A percentile compares a stretch with the other conserved stretches of the same genome.
These are phyloP conservation scores for Pythium phragmiticola DNA, from an alignment of 352 stramenopile genomes.

Conservation along the genomic window DNA sequence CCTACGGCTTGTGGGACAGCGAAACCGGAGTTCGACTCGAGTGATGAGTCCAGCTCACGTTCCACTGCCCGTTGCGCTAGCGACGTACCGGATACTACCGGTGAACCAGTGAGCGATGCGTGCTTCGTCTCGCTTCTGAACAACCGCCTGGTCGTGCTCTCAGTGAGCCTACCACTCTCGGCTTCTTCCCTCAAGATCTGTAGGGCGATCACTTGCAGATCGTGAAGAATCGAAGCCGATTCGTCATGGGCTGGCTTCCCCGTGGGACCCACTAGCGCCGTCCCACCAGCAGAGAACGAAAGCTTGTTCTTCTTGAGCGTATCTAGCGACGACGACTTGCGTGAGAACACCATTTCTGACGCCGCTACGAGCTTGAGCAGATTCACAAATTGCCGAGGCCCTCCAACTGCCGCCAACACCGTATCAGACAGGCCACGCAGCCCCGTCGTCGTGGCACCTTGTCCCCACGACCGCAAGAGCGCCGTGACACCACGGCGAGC, in stretches of 20 bases:
- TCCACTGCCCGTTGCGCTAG: neutral
- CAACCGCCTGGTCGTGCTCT: slow-evolving; percentile 22
- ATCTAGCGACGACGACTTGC: slow-evolving; percentile 15
- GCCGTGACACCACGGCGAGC: slow-evolving; percentile 54
- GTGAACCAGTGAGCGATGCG: neutral
- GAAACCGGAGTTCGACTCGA: neutral
- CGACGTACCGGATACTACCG: neutral
- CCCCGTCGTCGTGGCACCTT: neutral
- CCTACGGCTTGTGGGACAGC: neutral
- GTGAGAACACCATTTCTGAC: slow-evolving; percentile 68
- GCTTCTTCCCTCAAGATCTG: slow-evolving; percentile 62
- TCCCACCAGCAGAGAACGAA: neutral
- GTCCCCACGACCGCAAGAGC: slow-evolving; percentile 31
- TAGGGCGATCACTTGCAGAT: slow-evolving; percentile 49
- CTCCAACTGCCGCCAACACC: slow-evolving; percentile 56
- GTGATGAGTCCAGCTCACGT: neutral
- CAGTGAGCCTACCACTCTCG: slow-evolving; percentile 29
- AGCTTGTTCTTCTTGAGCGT: slow-evolving; percentile 1
- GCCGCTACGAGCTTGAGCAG: slow-evolving; percentile 81
- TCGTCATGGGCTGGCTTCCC: slow-evolving; percentile 21
- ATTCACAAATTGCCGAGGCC: slow-evolving; percentile 73
- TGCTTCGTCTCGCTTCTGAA: neutral
- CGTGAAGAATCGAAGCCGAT: slow-evolving; percentile 45
- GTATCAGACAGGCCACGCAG: slow-evolving; percentile 19
- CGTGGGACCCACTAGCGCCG: neutral